Base-by-base conservation (phyloP, 495 filamentous ascomycete species). In the Daldinia childiae region DNA sequence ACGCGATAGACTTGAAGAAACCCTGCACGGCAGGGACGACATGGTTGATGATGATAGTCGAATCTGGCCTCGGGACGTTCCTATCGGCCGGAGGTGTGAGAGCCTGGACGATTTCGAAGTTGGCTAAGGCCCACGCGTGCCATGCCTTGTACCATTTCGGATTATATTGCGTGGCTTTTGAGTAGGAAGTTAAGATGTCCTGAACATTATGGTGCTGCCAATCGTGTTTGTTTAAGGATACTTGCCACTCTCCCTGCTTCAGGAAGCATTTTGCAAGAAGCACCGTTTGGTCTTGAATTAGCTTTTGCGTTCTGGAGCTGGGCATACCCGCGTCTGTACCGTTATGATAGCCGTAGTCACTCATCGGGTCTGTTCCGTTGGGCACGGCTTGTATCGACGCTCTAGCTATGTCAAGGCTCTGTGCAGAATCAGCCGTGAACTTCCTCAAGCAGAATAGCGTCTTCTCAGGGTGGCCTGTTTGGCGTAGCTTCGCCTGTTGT, bases 51-150 rank as follows among this genome's bases (percentile, higher is more conserved):
- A 98, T 82, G 59, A 93, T 88, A 21, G 87, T 81, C 8, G 83
- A 82, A 34, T 87, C 89, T 15, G 92, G 80, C 52, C 72, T 83
- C 77, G 32, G 84, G 12, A 81, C 73, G 54, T 91, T 89, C 14
- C 86, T 84, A 69, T 88, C 90, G 9, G 83, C 83, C 52, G 89
- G 81, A 27, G 87, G 86, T 19, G 87, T 85, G 63, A 95, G 85
- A 2, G 91, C 87, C 61, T 92, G 97, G 27, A 98, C 94, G 43
- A 98, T 94, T 78, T 99, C 95, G 74, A 98, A 99, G 78, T 99
- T 99, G 17, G 96, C 95, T 45, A 98, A 82, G n/a, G 95, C 95
- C 95, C 96, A 99, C 3, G 95, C 90, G 78, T 99, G 95, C 95
- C 95, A 99, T 19, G 95, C 95, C 80, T 98, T 99, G 81, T 99